phyloP scores from a whole-genome alignment of 306 rosid species.

The Psophocarpus tetragonolobus region DNA sequence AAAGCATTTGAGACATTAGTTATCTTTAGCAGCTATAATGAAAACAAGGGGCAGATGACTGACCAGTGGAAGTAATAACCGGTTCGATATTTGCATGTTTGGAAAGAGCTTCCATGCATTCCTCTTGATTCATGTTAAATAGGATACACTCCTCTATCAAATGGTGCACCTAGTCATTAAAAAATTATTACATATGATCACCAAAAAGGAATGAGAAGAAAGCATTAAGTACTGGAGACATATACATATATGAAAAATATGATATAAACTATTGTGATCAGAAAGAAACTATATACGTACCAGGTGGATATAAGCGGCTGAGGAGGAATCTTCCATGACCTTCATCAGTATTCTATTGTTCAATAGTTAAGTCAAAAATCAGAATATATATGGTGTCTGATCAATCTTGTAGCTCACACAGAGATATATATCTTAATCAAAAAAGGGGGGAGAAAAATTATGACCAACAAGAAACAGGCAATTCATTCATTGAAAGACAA shows the following conservation, averaged over 20 bases:
- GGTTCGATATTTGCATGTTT: conserved; percentile 89
- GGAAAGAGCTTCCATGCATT: conserved; percentile 95
- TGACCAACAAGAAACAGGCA: background rate
- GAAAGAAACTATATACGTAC: no score
- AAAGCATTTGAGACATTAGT: no score
- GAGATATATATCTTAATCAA: background rate
- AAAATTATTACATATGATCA: background rate
- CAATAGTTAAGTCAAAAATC: background rate
- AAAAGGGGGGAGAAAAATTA: background rate
- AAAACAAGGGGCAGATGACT: no score
- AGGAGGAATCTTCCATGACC: conserved; percentile 55
- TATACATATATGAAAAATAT: no score
- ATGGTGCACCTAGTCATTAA: conserved; percentile 69
- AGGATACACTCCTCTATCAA: conserved; percentile 86
- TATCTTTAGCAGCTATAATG: no score
- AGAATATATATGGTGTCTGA: background rate
- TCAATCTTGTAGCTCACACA: background rate
- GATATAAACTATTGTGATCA: no score
- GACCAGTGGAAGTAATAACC: conserved; percentile 84
- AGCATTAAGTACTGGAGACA: no score
- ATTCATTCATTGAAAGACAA: no score
- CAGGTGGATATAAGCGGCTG: conserved; percentile 81
- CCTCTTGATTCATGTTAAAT: conserved; percentile 88
- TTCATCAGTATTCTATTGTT: background rate
- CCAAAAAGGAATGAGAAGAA: background rate